Conservation (phyloP, 352 stramenopile genomes). For the Globisporangium takayamanum region DNA sequence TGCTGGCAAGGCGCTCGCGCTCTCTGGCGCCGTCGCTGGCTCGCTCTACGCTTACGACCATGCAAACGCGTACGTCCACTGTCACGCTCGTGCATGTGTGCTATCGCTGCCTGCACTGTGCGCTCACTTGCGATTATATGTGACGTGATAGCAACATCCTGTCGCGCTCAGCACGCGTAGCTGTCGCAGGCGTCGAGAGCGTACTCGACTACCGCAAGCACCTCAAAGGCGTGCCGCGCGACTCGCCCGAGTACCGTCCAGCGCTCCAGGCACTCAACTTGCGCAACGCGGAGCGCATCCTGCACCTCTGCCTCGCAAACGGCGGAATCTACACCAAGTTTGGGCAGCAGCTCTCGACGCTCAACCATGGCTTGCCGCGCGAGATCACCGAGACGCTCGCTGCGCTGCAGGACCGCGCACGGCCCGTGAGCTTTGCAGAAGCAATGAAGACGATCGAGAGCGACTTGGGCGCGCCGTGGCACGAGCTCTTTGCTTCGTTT, state of each 20-base stretch:
- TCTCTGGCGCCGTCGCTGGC: not conserved
- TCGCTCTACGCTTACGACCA: constrained; percentile 1
- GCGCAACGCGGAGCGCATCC: constrained; percentile 82
- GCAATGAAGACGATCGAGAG: constrained; percentile 42
- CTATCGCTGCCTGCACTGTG: not conserved
- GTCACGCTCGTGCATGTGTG: not conserved
- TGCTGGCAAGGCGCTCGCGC: not conserved
- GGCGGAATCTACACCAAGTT: constrained; percentile 97
- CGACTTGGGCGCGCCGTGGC: constrained; percentile 60
- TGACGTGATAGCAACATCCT: constrained; percentile 36
- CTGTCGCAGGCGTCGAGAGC: constrained; percentile 33
- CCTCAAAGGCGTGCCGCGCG: constrained; percentile 35
- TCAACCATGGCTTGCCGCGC: constrained; percentile 93
- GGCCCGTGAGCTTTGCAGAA: constrained; percentile 49
- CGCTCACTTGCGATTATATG: not conserved
- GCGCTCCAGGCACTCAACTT: constrained; percentile 61
- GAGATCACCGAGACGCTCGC: constrained; percentile 92
- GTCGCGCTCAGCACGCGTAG: constrained; percentile 56
- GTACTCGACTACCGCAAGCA: constrained; percentile 50
- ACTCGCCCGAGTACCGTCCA: constrained; percentile 46
- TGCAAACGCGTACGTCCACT: not conserved
- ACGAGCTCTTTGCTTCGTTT: constrained; percentile 89
- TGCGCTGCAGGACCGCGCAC: constrained; percentile 90
- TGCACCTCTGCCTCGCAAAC: constrained; percentile 91
- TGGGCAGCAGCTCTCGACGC: constrained; percentile 94